Evolutionary conservation across 2,329 filamentous ascomycete species (phyloP), one percentile per base, ranked within the genome.

Genomic region (Ophiocordyceps camponoti-saundersi): DNA sequence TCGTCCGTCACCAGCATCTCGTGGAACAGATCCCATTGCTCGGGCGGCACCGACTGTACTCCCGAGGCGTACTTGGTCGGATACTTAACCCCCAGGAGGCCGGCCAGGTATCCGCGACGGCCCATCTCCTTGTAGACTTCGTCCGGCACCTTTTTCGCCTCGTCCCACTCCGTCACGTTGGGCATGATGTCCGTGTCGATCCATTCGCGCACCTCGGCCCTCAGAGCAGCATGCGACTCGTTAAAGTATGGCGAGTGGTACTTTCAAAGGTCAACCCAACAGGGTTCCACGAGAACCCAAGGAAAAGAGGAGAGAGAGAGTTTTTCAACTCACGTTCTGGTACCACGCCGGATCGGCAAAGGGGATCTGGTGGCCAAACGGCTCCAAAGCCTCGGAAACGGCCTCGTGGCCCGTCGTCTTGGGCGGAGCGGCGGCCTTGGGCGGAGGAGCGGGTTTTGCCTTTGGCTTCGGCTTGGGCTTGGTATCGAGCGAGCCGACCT

Each of bases 1-100:
- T 98, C 92, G 56, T 98, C 92, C 1, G 90, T 96, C 49, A 98
- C 62, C 42, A 96, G 74, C 77, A 96, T 76, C 73, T 98, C 92
- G 67, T 98, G 92, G 80, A 96, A 98, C 42, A 94, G 77, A 68
- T 98, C 92, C 90, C 90, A 98, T 62, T 92, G 82, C 67, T 95
- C 87, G 0, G 85, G 71, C 0, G 82, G 65, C 13, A 98, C 92
- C 44, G 79, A 82, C 67, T 84, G 78, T 56, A 95, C 77, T 6
- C 73, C 69, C 59, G 82, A 76, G 21, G 79, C 80, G 59, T 90
- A 81, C 55, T 94, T 69, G 49, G 73, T 76, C 15, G 86, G 88
- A 68, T 85, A 96, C 59, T 84, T 73, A 51, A 86, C 75, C 53
- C 90, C 92, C 52, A 98, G 72, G 49, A 96, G 72, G 55, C 92